Conservation (phyloP, 345 rosid genomes). For the Pistacia integerrima region DNA sequence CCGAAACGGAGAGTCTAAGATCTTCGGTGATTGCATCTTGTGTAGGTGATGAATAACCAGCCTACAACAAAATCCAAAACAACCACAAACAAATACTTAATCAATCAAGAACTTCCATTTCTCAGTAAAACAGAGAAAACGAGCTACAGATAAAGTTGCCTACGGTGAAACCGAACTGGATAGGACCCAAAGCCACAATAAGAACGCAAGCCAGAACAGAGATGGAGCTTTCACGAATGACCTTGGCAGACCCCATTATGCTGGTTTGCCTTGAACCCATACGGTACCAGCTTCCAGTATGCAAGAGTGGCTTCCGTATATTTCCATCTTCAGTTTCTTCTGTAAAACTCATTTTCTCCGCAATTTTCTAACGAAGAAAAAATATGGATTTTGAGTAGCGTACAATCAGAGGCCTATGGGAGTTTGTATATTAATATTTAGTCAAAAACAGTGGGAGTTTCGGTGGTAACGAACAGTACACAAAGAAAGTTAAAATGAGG, state of each 20-base stretch:
- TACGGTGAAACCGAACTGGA: slow-evolving; percentile 98
- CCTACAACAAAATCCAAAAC: slow-evolving; percentile 34
- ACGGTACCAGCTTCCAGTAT: slow-evolving; percentile 94
- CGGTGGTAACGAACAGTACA: too few relatives aligned
- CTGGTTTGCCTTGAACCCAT: slow-evolving; percentile 95
- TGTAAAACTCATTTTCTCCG: slow-evolving; percentile 70
- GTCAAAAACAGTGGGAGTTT: neutral
- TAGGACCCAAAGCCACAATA: slow-evolving; percentile 97
- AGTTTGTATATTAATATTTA: too few relatives aligned
- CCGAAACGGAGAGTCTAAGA: slow-evolving; percentile 81
- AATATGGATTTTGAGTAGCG: neutral
- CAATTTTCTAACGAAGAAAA: neutral
- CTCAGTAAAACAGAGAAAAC: neutral
- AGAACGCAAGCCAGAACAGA: slow-evolving; percentile 93
- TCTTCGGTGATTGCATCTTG: slow-evolving; percentile 74
- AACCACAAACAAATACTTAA: neutral
- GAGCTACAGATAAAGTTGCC: slow-evolving; percentile 13
- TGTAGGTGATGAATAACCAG: slow-evolving; percentile 94
- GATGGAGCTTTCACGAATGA: slow-evolving; percentile 77
- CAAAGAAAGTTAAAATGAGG: neutral
- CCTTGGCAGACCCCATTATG: slow-evolving; percentile 87
- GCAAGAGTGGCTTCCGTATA: slow-evolving; percentile 84
- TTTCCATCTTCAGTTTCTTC: slow-evolving; percentile 88
- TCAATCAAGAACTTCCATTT: neutral
- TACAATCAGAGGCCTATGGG: neutral